Percentiles rank a stretch among this genome's conserved stretches.
phyloP scores from a whole-genome alignment of 441 rosid species.

The Populus tomentosa region DNA sequence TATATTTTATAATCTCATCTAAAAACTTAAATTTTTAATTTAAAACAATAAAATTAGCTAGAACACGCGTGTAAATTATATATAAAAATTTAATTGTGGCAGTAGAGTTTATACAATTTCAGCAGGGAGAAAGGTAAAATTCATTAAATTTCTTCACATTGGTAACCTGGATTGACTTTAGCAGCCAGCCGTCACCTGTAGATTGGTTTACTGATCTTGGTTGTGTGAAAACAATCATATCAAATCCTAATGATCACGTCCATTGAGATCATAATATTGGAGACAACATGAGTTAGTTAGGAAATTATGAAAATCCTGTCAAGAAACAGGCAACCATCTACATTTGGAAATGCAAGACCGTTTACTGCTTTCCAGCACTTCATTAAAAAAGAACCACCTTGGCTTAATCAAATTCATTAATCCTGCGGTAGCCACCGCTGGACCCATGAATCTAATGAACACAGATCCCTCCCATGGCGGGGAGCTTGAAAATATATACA shows the following conservation, averaged over 20 bases:
- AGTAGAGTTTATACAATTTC: not conserved
- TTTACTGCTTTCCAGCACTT: not conserved
- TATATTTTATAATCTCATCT: no score
- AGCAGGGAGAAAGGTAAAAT: not conserved
- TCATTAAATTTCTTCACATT: not conserved
- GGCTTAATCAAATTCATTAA: no score
- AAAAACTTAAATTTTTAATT: no score
- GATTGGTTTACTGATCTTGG: not conserved
- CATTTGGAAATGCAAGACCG: not conserved
- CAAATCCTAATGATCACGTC: not conserved
- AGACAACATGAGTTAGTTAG: not conserved
- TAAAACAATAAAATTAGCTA: no score
- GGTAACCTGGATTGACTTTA: not conserved
- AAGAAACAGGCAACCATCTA: not conserved
- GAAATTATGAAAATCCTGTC: not conserved
- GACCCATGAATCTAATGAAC: no score
- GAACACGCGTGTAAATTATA: no score
- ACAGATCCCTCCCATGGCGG: no score
- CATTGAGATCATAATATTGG: not conserved
- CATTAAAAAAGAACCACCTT: not conserved
- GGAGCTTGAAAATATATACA: no score
- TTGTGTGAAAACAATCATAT: not conserved
- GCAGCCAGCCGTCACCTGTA: not conserved
- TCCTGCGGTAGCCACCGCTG: not conserved
- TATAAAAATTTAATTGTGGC: not conserved